Evolutionary conservation across 352 stramenopile species (phyloP), one percentile per base, ranked within the genome.

Genomic region (Phytopythium helicoides): DNA sequence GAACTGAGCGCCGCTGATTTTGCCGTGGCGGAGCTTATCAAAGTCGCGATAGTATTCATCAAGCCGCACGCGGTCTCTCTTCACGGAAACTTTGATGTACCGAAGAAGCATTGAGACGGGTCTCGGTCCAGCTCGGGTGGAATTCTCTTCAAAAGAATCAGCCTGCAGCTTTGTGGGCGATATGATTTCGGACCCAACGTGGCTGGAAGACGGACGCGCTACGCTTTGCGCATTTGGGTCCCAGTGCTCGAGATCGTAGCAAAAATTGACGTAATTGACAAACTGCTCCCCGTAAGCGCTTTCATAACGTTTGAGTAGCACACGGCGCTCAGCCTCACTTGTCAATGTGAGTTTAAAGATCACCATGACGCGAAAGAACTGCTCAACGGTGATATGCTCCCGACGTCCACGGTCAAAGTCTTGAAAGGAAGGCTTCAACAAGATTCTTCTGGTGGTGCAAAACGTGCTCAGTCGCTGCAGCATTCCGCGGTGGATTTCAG

Each of bases 21-120:
- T 89, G 21, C 80, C 77, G 21, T 92, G 81, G 2, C 84, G 81
- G 0, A 94, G 64, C 47, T 89, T 90, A 46, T 94, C 84, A 39
- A 89, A 94, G 46, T 94, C 84, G 5, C 84, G 81, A 44, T 90
- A 94, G 49, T 83, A 92, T 50, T 94, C 81, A 37, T 94, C 81
- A 25, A 94, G 48, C 12, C 81, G 84, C 56, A 94, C 81, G 16
- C 84, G 81, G 52, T 91, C 81, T 16, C 81, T 81, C 58, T 92
- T 92, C 47, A 87, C 72, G 21, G 75, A 75, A 47, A 91, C 79
- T 44, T 92, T 88, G 57, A 91, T 76, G 69, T 92, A 92, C 8
- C 75, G 66, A 49, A 94, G 71, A 0, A 92, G 52, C 80, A 92
- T 91, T 0, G 77, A 67, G 4, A 87, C 62, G 3, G 45, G 25